A percentile compares a stretch with the other conserved stretches of the same genome.
Evolutionary conservation across 345 rosid species (phyloP).

Genomic region (Ceriops decandra): DNA sequence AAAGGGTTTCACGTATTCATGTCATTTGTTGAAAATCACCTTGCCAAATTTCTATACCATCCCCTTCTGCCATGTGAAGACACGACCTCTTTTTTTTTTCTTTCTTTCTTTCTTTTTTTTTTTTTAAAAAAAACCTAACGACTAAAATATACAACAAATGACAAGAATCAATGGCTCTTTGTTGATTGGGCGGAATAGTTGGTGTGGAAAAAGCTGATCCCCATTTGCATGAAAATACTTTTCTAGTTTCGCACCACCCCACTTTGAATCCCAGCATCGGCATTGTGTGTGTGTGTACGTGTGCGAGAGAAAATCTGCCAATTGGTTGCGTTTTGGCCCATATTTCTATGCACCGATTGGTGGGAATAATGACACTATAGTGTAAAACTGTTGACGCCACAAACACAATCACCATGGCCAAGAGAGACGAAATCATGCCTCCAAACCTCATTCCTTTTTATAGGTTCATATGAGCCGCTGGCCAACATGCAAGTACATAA

Average conservation of each 20-base stretch:
- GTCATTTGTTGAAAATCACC: too few species aligned
- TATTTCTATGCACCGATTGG: conserved; percentile 7
- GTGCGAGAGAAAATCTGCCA: background rate
- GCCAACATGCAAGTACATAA: too few species aligned
- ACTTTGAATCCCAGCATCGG: background rate
- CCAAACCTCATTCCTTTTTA: too few species aligned
- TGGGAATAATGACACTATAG: conserved; percentile 3
- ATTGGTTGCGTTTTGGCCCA: conserved; percentile 1
- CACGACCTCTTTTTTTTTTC: background rate
- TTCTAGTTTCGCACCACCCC: background rate
- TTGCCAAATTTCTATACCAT: background rate
- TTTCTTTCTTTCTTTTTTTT: background rate
- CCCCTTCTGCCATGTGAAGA: background rate
- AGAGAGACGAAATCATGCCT: too few species aligned
- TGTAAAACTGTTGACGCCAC: background rate
- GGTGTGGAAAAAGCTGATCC: background rate
- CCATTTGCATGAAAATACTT: background rate
- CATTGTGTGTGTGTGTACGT: background rate
- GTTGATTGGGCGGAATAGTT: background rate
- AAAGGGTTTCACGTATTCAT: too few species aligned
- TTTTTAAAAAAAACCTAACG: too few species aligned
- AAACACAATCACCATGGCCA: conserved; percentile 1
- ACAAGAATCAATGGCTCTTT: background rate
- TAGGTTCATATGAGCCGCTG: too few species aligned
- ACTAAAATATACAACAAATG: too few species aligned